Percentiles rank a stretch among this genome's conserved stretches.
Conservation (phyloP, 2,329 filamentous ascomycete genomes). For the Fonsecaea monophora region DNA sequence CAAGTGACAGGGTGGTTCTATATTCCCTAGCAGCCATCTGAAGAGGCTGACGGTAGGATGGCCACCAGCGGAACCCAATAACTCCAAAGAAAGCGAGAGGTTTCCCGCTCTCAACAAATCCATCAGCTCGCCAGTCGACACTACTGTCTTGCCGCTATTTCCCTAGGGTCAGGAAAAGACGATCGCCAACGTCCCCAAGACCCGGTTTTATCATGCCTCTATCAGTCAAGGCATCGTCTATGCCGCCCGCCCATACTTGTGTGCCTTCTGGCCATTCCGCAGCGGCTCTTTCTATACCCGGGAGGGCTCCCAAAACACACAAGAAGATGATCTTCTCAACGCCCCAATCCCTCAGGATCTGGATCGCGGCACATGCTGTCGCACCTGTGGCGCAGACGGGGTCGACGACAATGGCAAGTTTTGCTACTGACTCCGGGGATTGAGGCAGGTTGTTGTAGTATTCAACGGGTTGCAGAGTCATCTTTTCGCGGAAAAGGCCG, state of each 20-base stretch:
- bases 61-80: background rate
- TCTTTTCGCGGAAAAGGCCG: slow-evolving; percentile 89
- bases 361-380: slow-evolving; percentile 86
- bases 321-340: slow-evolving; percentile 80
- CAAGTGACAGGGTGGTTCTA: slow-evolving; percentile 48
- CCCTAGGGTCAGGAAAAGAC: slow-evolving; percentile 85
- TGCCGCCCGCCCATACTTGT: slow-evolving; percentile 77
- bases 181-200: slow-evolving; percentile 86
- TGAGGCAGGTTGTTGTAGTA: slow-evolving; percentile 95
- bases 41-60: background rate
- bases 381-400: slow-evolving; percentile 94
- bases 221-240: slow-evolving; percentile 76
- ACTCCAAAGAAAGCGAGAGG: background rate
- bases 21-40: background rate
- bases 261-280: slow-evolving; percentile 69
- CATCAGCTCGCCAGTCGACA: background rate
- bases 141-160: slow-evolving; percentile 60
- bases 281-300: slow-evolving; percentile 75
- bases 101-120: background rate
- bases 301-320: slow-evolving; percentile 73
- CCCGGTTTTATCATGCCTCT: slow-evolving; percentile 90
- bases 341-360: slow-evolving; percentile 88
- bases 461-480: slow-evolving; percentile 86
- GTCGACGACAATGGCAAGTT: slow-evolving; percentile 83
- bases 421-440: slow-evolving; percentile 46